Conservation (phyloP, 352 stramenopile genomes). For the Pythium brachiatum region DNA sequence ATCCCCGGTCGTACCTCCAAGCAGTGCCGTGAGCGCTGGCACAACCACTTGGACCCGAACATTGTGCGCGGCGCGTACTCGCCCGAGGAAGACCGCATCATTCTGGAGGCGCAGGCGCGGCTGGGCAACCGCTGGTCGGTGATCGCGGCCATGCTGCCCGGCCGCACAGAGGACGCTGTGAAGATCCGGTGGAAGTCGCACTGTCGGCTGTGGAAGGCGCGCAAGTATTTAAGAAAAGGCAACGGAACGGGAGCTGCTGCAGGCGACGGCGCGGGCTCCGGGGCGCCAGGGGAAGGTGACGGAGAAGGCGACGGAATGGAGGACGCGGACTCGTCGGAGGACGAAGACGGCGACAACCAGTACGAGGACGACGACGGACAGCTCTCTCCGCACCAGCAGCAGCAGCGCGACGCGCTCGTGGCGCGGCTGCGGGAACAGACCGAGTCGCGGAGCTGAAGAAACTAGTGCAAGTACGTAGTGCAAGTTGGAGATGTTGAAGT, state of each 20-base stretch:
- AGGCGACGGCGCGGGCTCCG: conserved; percentile 8
- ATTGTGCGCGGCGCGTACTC: conserved; percentile 89
- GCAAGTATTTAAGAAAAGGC: conserved; percentile 78
- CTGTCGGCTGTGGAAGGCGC: conserved; percentile 77
- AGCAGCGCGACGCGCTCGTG: neutral
- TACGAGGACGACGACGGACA: conserved; percentile 4
- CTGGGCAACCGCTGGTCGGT: conserved; percentile 90
- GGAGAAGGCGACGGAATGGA: neutral
- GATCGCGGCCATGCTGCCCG: conserved; percentile 85
- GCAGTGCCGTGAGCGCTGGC: conserved; percentile 89
- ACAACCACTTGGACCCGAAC: conserved; percentile 87
- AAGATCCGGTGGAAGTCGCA: conserved; percentile 93
- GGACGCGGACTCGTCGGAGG: conserved; percentile 15
- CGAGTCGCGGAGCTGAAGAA: conserved; percentile 1
- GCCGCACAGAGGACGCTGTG: conserved; percentile 87
- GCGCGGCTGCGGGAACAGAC: neutral
- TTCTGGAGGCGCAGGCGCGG: conserved; percentile 78
- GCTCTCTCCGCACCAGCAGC: neutral
- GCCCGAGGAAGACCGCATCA: conserved; percentile 86
- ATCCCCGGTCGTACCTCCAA: conserved; percentile 87
- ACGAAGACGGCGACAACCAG: conserved; percentile 9
- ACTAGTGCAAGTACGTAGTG: neutral
- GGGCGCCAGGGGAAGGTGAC: conserved; percentile 1
- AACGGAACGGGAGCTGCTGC: neutral
- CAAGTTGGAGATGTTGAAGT: conserved; percentile 10